Percentiles rank a stretch among this genome's conserved stretches.
These are phyloP conservation scores for Trichophyton benhamiae DNA, from an alignment of 2,329 filamentous ascomycete species.

Conservation along the genomic window DNA sequence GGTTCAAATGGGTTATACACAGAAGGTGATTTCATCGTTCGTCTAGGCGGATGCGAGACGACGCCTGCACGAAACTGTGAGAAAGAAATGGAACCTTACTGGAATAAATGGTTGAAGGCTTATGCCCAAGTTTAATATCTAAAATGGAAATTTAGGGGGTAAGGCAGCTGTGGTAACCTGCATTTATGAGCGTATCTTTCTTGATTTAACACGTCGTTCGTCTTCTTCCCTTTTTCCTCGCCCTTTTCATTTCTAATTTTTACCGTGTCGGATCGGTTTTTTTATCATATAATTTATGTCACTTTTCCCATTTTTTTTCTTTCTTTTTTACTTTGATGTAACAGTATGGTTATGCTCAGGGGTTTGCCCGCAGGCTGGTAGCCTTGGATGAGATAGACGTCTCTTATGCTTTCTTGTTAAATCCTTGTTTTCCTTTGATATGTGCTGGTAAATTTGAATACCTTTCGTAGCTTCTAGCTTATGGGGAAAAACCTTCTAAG, in stretches of 20 bases:
- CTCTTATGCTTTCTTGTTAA: background rate
- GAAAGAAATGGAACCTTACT: conserved; percentile 52
- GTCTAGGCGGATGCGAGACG: conserved; percentile 59
- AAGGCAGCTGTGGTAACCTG: background rate
- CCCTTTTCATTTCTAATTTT: background rate
- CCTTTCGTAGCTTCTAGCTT: background rate
- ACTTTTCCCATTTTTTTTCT: background rate
- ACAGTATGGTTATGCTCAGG: background rate
- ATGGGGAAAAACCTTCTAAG: too few relatives aligned
- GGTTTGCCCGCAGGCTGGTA: background rate
- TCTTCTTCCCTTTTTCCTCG: background rate
- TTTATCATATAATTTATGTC: background rate
- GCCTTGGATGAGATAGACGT: conserved; percentile 2
- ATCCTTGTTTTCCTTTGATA: background rate
- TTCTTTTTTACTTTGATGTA: background rate
- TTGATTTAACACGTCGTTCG: background rate
- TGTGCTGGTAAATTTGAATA: background rate
- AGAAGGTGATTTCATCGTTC: conserved; percentile 73
- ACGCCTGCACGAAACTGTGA: conserved; percentile 52
- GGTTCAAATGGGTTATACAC: conserved; percentile 52
- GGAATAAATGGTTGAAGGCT: conserved; percentile 30
- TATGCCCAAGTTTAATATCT: background rate
- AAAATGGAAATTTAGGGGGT: background rate
- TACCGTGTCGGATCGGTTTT: background rate
- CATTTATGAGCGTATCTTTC: conserved; percentile 2